Conservation (phyloP, 257 asterid genomes). For the Solanum dulcamara region DNA sequence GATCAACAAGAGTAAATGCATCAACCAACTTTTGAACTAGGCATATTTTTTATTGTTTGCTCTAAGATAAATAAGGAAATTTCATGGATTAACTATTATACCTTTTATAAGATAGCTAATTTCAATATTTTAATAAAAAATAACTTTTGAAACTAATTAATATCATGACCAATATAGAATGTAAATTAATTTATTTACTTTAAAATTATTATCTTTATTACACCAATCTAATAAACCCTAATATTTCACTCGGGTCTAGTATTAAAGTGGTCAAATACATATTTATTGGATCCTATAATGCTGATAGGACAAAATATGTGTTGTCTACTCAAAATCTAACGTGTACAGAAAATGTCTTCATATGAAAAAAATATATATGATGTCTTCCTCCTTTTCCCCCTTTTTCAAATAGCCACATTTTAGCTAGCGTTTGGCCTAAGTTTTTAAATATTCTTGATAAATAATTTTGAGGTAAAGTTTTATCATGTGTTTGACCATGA, state of each 20-base stretch:
- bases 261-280: neutral
- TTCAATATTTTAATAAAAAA: neutral
- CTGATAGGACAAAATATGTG: neutral
- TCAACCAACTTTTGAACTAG: neutral
- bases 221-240: neutral
- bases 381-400: neutral
- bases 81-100: neutral
- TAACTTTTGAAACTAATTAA: neutral
- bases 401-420: neutral
- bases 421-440: no score
- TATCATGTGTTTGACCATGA: no score
- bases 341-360: neutral
- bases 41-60: neutral
- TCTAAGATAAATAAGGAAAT: neutral
- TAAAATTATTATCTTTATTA: neutral
- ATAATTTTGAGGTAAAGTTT: no score
- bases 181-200: neutral
- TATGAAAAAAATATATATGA: neutral
- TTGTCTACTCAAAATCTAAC: neutral
- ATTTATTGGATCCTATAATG: neutral
- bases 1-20: neutral
- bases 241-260: neutral
- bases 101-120: neutral
- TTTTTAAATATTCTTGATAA: no score
- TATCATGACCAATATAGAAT: neutral